Base-by-base conservation (phyloP, 345 rosid genomes). In the Aquilaria malaccensis region DNA sequence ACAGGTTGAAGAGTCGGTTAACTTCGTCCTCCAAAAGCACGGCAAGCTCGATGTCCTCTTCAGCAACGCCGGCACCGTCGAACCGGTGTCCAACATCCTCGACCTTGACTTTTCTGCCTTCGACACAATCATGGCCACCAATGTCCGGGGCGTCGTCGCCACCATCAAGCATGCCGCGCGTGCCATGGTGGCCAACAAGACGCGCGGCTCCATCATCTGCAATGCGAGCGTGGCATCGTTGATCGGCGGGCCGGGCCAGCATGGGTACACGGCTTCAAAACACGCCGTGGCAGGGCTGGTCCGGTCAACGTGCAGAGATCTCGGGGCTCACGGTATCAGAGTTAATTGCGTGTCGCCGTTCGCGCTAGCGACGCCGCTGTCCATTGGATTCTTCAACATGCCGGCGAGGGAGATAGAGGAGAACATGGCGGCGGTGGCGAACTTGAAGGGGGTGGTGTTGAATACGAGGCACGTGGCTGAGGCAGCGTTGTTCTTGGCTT, bases 1-100 rank as follows among this genome's bases (percentile, higher is more conserved):
- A 37, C 81, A 89, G 53, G 87, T 89, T 3, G 87, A 82, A 33
- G 70, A 80, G 58, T 67, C 85, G 6, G 86, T 89, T 37, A 71
- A 70, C 41, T 78, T 47, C 78, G 64, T 81, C 7, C 14, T 89
- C 10, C 62, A 70, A 9, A 81, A 68, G 53, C 59, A 75, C 52
- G 89, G 87, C 10, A 80, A 61, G 62, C 76, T 89, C 4, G 95
- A 89, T 60, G 67, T 89, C 59, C 58, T 89, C 41, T 83, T 78
- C 63, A 89, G 87, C 70, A 89, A 85, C 45, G 97, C 97, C 1
- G 97, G 91, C 12, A 78, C 86, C 59, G 60, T 89, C 5, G 95
- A 86, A 10, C 80, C 83, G 30, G 64, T 72, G 48, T 54, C 69
- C 29, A 72, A 85, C 63, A 81, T 86, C 47, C 76, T 83, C 0